Percentiles rank a stretch among this genome's conserved stretches.
phyloP scores from a whole-genome alignment of 2,329 filamentous ascomycete genomes.

The Trematosphaeria pertusa region DNA sequence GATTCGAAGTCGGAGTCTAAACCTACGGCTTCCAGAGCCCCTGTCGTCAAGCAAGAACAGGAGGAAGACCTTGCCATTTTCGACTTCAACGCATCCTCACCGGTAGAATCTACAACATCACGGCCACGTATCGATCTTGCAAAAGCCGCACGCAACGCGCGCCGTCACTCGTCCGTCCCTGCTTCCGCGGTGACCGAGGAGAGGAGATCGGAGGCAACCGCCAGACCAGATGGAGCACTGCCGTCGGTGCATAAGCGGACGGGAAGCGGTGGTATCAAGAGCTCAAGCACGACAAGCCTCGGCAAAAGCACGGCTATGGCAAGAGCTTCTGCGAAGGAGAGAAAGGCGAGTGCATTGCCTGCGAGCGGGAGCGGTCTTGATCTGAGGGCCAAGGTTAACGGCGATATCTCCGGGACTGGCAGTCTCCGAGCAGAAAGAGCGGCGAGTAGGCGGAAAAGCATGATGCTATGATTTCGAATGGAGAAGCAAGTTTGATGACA shows the following conservation, averaged over 20 bases:
- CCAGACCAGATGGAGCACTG: constrained; percentile 24
- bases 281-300: constrained; percentile 19
- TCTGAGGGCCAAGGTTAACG: constrained; percentile 17
- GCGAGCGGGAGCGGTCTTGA: constrained; percentile 19
- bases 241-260: constrained; percentile 35
- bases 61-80: constrained; percentile 45
- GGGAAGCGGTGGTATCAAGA: constrained; percentile 32
- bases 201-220: constrained; percentile 15
- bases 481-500: too few relatives aligned
- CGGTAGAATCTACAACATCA: constrained; percentile 24
- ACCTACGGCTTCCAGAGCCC: constrained; percentile 8
- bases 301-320: constrained; percentile 25
- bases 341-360: constrained; percentile 9
- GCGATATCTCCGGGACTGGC: constrained; percentile 18
- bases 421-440: constrained; percentile 43
- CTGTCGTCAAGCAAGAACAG: constrained; percentile 21
- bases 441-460: constrained; percentile 51
- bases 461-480: constrained; percentile 50
- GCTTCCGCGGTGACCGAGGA: constrained; percentile 15
- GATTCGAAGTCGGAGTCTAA: constrained; percentile 8
- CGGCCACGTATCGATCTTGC: constrained; percentile 37
- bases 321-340: constrained; percentile 26
- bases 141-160: constrained; percentile 33
- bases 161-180: constrained; percentile 45
- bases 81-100: constrained; percentile 47